Evolutionary conservation across 2,329 filamentous ascomycete genomes (phyloP).

Genomic region (Botryotinia calthae): DNA sequence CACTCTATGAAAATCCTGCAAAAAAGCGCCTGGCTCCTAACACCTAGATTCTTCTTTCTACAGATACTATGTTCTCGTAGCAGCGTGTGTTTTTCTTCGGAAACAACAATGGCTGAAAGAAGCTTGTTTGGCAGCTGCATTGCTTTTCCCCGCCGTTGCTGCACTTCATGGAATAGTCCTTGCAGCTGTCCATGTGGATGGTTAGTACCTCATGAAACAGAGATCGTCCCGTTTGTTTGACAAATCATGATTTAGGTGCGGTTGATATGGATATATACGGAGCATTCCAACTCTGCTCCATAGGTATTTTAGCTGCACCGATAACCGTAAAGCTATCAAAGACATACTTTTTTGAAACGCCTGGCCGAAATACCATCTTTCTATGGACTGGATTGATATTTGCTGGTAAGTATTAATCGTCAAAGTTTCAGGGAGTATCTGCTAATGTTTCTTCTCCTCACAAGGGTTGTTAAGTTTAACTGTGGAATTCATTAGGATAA

Average conservation of each 20-base stretch:
- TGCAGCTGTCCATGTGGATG: conserved; percentile 55
- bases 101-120: conserved; percentile 60
- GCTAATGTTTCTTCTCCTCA: conserved; percentile 11
- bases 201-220: conserved; percentile 42
- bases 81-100: conserved; percentile 61
- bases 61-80: conserved; percentile 63
- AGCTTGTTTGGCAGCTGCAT: conserved; percentile 60
- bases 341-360: conserved; percentile 60
- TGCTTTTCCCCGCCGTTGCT: conserved; percentile 62
- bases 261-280: conserved; percentile 69
- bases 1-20: not conserved
- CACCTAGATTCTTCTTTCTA: not conserved
- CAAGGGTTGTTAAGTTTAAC: conserved; percentile 58
- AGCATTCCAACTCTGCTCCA: conserved; percentile 64
- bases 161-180: conserved; percentile 63
- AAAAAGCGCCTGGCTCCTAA: not conserved
- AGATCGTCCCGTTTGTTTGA: conserved; percentile 8
- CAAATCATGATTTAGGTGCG: conserved; percentile 45
- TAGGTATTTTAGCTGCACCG: conserved; percentile 63
- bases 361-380: conserved; percentile 64
- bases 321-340: conserved; percentile 58
- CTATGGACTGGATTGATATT: conserved; percentile 62
- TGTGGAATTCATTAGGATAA: conserved; percentile 61
- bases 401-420: conserved; percentile 46
- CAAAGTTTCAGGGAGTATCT: not conserved